Evolutionary conservation across 495 filamentous ascomycete species (phyloP), one percentile per base, ranked within the genome.

Genomic region (Copromyces sp.): DNA sequence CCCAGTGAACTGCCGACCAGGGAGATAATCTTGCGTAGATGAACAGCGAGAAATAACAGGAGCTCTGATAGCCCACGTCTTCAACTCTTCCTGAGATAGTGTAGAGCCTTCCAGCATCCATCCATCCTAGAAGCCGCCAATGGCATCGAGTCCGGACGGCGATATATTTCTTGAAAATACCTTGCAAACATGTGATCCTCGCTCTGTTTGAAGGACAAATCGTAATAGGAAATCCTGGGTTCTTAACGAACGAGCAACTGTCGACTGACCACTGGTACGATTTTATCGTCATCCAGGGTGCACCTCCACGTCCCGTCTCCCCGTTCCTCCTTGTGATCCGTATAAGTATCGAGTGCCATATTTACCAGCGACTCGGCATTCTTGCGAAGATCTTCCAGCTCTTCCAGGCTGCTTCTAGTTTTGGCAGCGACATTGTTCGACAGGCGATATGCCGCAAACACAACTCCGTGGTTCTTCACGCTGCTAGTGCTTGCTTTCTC

Each of bases 391-490:
- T 68, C 69, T 39, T 73, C 73, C 3, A 83, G 74, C 74, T 81
- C 78, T 1, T 71, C 41, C 37, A 70, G 5, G 65, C 70, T 39
- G 68, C 71, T 78, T 65, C 47, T 41, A 29, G 71, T 37, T 41
- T 41, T 68, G 32, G 29, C 24, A n/a, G 32, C 17, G 68, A 40
- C 24, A 71, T 39, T 35, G 14, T 69, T 71, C 39, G 79, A 77
- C 32, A 78, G 77, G 5, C 80, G 73, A 70, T 83, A 84, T 1
- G 82, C 83, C 0, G 81, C 81, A 65, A 84, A 84, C 3, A 84
- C 77, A 39, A 84, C 78, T 29, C 83, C 83, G 53, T 82, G 79
- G 72, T 84, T 80, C 47, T 74, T 72, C 61, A 29, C 9, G n/a
- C 29, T 35, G 9, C 38, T 24, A 16, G 37, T 71, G 29, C 44